These are phyloP conservation scores for Ananas comosus DNA, from an alignment of 176 grass and related monocot species.

Conservation along the genomic window DNA sequence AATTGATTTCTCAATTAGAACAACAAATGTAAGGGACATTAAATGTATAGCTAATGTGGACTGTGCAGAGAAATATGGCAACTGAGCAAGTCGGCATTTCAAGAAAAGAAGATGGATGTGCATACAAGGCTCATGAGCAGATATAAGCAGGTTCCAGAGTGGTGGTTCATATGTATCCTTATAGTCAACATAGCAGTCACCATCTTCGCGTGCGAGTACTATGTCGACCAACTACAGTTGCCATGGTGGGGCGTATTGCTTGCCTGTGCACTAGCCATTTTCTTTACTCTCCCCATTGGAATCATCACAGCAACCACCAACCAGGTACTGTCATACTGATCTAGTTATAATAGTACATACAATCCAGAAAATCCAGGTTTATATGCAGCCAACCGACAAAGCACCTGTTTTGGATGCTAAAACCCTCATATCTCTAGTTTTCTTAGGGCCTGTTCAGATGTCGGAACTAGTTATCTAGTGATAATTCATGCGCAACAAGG, in stretches of 20 bases:
- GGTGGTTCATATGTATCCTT: constrained; percentile 89
- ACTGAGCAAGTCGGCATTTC: constrained; percentile 73
- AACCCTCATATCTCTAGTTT: no score
- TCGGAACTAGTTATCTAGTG: no score
- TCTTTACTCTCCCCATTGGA: constrained; percentile 85
- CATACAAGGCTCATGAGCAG: constrained; percentile 80
- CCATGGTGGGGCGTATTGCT: constrained; percentile 97
- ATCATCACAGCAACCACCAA: constrained; percentile 95
- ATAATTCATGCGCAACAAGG: no score
- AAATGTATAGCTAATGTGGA: constrained; percentile 1
- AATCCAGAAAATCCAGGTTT: not conserved
- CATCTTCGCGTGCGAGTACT: constrained; percentile 86
- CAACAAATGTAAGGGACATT: not conserved
- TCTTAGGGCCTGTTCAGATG: no score
- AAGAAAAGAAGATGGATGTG: constrained; percentile 62
- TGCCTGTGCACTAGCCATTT: constrained; percentile 61
- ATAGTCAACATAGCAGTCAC: constrained; percentile 44
- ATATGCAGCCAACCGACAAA: no score
- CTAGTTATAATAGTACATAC: not conserved
- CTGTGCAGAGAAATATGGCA: constrained; percentile 69
- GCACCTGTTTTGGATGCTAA: no score
- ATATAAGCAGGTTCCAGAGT: constrained; percentile 72
- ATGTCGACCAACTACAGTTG: constrained; percentile 84
- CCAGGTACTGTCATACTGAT: constrained; percentile 29
- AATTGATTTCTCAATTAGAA: no score